Conservation (phyloP, 73 alveolate species). For the Paramecium biaurelia region DNA sequence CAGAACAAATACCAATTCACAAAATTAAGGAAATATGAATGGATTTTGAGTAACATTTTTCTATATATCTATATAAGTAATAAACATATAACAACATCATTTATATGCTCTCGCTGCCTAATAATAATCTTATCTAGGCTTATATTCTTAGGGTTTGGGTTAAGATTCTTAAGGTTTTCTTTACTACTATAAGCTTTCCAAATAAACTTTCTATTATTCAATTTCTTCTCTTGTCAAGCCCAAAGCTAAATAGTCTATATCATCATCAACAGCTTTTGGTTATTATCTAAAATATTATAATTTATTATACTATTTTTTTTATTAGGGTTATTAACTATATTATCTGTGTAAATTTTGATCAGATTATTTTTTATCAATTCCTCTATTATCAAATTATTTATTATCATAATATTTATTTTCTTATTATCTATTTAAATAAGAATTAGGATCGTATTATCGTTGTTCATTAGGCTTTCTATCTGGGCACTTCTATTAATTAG, state of each 20-base stretch:
- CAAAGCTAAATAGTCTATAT: not conserved
- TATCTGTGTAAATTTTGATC: not conserved
- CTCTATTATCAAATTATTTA: not conserved
- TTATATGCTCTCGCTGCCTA: not conserved
- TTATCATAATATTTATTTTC: not conserved
- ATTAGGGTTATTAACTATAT: not conserved
- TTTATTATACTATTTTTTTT: not conserved
- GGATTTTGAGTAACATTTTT: conserved; percentile 7
- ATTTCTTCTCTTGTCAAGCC: not conserved
- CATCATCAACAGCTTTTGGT: not conserved
- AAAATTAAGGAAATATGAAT: not conserved
- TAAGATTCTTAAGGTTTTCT: not conserved
- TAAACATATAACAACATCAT: not conserved
- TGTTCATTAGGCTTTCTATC: not conserved
- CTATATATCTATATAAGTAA: not conserved
- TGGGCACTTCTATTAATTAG: not conserved
- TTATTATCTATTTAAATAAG: not conserved
- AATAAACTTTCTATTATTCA: not conserved
- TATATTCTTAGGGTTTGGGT: not conserved
- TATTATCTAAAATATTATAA: not conserved
- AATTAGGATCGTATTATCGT: not conserved
- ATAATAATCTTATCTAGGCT: not conserved
- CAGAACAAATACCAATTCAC: not conserved
- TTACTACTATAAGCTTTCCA: not conserved
- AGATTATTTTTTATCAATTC: not conserved